Evolutionary conservation across 2,329 filamentous ascomycete species (phyloP).

Genomic region (Fusarium nygamai): DNA sequence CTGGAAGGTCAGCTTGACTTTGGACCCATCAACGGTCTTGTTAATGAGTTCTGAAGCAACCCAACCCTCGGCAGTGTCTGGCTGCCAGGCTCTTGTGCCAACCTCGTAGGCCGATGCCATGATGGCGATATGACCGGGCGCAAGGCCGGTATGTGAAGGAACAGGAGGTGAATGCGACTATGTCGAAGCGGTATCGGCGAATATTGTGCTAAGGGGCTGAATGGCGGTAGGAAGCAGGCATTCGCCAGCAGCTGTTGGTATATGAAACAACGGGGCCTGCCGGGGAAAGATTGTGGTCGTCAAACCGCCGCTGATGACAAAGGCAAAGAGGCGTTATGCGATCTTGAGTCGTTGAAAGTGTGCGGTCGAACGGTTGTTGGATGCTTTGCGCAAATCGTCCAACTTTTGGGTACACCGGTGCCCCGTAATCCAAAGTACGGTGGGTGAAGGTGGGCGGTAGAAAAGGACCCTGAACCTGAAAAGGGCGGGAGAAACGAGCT

Average conservation of each 20-base stretch:
- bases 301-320: constrained; percentile 6
- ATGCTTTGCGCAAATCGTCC: constrained; percentile 34
- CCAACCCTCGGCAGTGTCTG: constrained; percentile 95
- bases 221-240: constrained; percentile 44
- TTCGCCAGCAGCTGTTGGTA: constrained; percentile 38
- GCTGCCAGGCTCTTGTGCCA: constrained; percentile 98
- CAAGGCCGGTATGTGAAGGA: constrained; percentile 35
- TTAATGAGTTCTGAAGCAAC: constrained; percentile 92
- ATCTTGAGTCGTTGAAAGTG: constrained; percentile 10
- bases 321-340: constrained; percentile 22
- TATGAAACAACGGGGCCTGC: constrained; percentile 32
- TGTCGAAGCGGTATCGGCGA: constrained; percentile 33
- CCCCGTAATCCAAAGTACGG: constrained; percentile 31
- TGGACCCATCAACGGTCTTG: constrained; percentile 85
- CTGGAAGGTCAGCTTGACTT: constrained; percentile 86
- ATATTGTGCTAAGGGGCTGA: constrained; percentile 38
- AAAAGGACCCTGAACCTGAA: constrained; percentile 24
- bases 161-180: constrained; percentile 28
- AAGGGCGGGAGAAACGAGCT: constrained; percentile 26
- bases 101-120: constrained; percentile 98
- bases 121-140: constrained; percentile 48
- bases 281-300: constrained; percentile 22
- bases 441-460: constrained; percentile 13
- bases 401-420: constrained; percentile 31
- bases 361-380: constrained; percentile 20